A percentile compares a stretch with the other conserved stretches of the same genome.
phyloP scores from a whole-genome alignment of 768 basidiomycete species.

The Leucosporidium scottii region DNA sequence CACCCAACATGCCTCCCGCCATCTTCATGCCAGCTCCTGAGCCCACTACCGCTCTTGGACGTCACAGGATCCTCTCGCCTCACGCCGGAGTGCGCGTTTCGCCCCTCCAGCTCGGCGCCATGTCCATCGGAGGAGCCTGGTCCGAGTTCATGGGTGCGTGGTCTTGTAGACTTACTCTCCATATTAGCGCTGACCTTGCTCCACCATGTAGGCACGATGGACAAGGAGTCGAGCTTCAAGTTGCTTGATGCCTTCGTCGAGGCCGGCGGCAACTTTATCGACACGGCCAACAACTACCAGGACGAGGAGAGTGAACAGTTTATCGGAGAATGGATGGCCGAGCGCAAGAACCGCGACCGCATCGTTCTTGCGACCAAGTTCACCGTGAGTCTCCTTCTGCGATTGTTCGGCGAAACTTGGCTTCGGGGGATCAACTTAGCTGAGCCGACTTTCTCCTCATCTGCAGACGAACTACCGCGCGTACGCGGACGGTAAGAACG shows the following conservation, averaged over 20 bases:
- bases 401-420: background rate
- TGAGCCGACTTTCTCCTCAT: background rate
- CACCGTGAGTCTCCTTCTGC: slow-evolving; percentile 41
- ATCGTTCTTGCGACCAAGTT: slow-evolving; percentile 48
- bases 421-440: background rate
- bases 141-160: background rate
- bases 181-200: slow-evolving; percentile 1
- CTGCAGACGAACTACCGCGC: slow-evolving; percentile 18
- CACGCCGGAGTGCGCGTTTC: slow-evolving; percentile 38
- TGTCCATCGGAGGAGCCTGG: slow-evolving; percentile 38
- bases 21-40: too few relatives aligned
- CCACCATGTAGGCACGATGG: slow-evolving; percentile 45
- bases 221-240: slow-evolving; percentile 47
- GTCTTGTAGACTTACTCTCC: background rate
- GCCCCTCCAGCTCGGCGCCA: slow-evolving; percentile 38
- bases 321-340: slow-evolving; percentile 51
- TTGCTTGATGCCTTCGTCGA: slow-evolving; percentile 49
- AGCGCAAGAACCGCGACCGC: slow-evolving; percentile 47
- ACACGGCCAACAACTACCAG: slow-evolving; percentile 51
- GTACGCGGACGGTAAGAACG: slow-evolving; percentile 30
- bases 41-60: slow-evolving; percentile 27
- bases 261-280: slow-evolving; percentile 48
- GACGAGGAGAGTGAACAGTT: slow-evolving; percentile 54
- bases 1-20: too few relatives aligned
- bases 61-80: slow-evolving; percentile 34